A percentile compares a stretch with the other conserved stretches of the same genome.
These are phyloP conservation scores for Penicillium taxi DNA, from an alignment of 495 filamentous ascomycete species.

Conservation along the genomic window DNA sequence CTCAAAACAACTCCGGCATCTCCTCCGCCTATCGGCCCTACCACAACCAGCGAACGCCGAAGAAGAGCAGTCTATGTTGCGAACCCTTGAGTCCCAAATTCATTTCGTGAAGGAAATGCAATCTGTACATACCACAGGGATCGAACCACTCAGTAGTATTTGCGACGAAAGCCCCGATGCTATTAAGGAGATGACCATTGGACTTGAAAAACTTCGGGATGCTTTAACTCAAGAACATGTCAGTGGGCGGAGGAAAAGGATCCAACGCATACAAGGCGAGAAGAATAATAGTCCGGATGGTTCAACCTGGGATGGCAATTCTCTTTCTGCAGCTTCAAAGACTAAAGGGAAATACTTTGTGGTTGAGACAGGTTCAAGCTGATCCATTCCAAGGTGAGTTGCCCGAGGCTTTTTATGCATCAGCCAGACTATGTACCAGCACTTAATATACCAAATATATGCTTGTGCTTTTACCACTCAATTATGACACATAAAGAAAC, in stretches of 20 bases:
- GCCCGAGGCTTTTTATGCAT: background rate
- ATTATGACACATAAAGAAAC: no score
- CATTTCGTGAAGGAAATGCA: conserved; percentile 84
- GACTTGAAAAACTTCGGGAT: conserved; percentile 41
- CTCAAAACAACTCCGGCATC: conserved; percentile 61
- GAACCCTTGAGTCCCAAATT: conserved; percentile 72
- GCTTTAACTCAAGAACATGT: conserved; percentile 47
- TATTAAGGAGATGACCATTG: conserved; percentile 46
- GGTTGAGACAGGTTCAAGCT: conserved; percentile 51
- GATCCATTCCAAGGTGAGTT: background rate
- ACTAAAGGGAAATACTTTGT: conserved; percentile 70
- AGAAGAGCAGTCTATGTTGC: conserved; percentile 57
- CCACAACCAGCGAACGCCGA: conserved; percentile 54
- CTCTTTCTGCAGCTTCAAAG: conserved; percentile 54
- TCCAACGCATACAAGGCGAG: conserved; percentile 28
- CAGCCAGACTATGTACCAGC: no score
- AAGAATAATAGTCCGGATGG: conserved; percentile 31
- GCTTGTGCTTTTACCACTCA: no score
- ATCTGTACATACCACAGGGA: conserved; percentile 60
- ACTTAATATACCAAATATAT: no score
- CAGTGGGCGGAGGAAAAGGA: conserved; percentile 42
- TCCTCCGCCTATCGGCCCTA: conserved; percentile 84
- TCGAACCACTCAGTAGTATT: conserved; percentile 67
- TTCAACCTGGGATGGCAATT: conserved; percentile 55
- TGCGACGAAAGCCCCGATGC: conserved; percentile 66